phyloP scores from a whole-genome alignment of 805 yeast genomes.

The Saccharomycopsis oosterbeekiorum region DNA sequence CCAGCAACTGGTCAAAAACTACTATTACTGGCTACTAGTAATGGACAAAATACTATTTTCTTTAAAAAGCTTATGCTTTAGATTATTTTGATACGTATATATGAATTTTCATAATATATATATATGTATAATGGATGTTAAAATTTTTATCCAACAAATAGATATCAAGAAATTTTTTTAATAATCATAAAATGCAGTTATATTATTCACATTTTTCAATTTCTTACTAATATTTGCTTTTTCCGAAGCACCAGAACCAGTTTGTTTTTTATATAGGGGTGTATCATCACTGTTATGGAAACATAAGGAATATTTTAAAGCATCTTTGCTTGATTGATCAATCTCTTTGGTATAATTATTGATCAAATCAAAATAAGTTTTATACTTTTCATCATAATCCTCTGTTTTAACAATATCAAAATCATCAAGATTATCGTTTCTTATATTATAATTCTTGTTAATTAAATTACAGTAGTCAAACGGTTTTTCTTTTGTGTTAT shows the following conservation, averaged over 20 bases:
- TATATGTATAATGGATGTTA: background rate
- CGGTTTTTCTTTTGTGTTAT: background rate
- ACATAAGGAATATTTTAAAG: background rate
- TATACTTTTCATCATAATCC: background rate
- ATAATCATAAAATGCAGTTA: background rate
- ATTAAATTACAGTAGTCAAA: background rate
- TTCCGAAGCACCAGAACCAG: background rate
- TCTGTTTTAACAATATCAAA: background rate
- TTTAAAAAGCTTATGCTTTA: background rate
- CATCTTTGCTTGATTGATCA: background rate
- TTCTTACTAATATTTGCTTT: background rate
- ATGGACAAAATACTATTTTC: background rate
- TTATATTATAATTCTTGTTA: background rate
- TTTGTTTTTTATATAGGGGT: background rate
- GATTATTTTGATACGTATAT: background rate
- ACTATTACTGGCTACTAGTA: slow-evolving; percentile 23
- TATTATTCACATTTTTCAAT: background rate
- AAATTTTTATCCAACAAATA: background rate
- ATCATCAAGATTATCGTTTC: background rate
- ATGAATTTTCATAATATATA: background rate
- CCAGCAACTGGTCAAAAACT: slow-evolving; percentile 72
- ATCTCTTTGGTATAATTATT: background rate
- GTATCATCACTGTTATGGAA: background rate
- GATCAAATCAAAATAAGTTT: background rate
- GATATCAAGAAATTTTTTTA: background rate